Evolutionary conservation across 306 rosid genomes (phyloP).

Genomic region (Dalbergia oliveri): DNA sequence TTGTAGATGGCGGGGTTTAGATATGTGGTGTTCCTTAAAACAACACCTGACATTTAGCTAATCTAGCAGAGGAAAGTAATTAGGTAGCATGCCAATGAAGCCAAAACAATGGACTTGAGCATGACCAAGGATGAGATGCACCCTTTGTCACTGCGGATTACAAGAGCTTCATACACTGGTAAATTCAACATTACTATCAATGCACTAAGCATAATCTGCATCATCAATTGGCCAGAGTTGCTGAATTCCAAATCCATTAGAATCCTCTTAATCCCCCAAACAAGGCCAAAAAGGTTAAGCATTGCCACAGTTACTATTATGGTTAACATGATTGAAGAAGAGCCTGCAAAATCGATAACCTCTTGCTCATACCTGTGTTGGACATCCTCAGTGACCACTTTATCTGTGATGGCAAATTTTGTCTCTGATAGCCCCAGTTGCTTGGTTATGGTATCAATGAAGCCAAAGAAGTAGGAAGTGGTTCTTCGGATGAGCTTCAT

Average conservation of each 20-base stretch:
- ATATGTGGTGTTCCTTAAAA: no score
- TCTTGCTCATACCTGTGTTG: constrained; percentile 60
- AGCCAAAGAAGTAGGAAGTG: constrained; percentile 61
- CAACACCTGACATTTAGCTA: not conserved
- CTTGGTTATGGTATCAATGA: constrained; percentile 55
- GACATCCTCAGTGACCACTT: constrained; percentile 60
- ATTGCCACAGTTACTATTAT: constrained; percentile 64
- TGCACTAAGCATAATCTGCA: constrained; percentile 39
- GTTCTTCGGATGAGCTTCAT: constrained; percentile 63
- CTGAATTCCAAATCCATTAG: constrained; percentile 19
- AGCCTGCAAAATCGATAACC: constrained; percentile 72
- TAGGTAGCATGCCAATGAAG: constrained; percentile 48
- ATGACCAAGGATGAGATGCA: constrained; percentile 52
- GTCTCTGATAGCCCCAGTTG: constrained; percentile 64
- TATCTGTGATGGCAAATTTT: constrained; percentile 57
- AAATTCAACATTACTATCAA: constrained; percentile 38
- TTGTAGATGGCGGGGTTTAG: no score
- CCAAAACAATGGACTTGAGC: constrained; percentile 57
- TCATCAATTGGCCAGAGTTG: constrained; percentile 21
- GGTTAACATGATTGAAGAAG: constrained; percentile 51
- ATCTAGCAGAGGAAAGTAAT: constrained; percentile 30
- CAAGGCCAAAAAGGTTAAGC: constrained; percentile 56
- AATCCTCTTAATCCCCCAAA: constrained; percentile 54
- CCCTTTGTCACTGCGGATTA: constrained; percentile 67
- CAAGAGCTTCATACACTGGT: constrained; percentile 66